Base-by-base conservation (phyloP, 805 yeast species). In the Ogataea trehaloabstinens region DNA sequence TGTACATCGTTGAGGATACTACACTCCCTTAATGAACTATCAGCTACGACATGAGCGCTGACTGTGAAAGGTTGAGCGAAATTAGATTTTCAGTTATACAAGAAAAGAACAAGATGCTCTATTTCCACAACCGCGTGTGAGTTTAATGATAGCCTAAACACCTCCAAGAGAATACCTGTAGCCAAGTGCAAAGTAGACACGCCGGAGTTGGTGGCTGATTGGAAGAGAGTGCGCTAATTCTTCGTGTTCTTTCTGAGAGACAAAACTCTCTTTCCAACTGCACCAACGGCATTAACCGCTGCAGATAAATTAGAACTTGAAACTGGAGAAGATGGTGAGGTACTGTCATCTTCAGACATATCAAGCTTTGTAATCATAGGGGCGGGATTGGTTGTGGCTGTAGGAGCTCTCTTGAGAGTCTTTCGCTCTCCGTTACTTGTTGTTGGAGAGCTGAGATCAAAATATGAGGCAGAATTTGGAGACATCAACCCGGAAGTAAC, bases 401-500 rank as follows among this genome's bases (percentile, higher is more conserved):
- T 53, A 12, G 49, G 52, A 3, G 38, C 38, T 21, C 48, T 46
- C 27, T 55, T 56, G n/a, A 44, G 17, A 3, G 53, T 37, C n/a
- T 32, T 33, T 30, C 40, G 37, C 25, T 45, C 40, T 8, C 41
- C 38, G 15, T 29, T 28, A 6, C 36, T 34, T 8, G 41, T 38
- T 7, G 10, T 27, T 4, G 51, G 51, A 22, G 51, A 46, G 17
- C 34, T 35, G 18, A 44, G 13, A 12, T 49, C 54, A 2, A 45
- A 39, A 6, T 35, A 38, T 6, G 51, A 44, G 2, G 56, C 46
- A 1, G 64, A 52, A 45, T 68, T 71, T 2, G 85, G 82, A 0
- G 85, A 73, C 35, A 73, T 54, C 21, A 76, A 52, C 1, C 85
- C 86, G 0, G 85, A 75, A 0, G 86, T 84, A 42, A 81, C 59